Evolutionary conservation across 148 eudicot genomes (phyloP).

Genomic region (Selenicereus undatus): DNA sequence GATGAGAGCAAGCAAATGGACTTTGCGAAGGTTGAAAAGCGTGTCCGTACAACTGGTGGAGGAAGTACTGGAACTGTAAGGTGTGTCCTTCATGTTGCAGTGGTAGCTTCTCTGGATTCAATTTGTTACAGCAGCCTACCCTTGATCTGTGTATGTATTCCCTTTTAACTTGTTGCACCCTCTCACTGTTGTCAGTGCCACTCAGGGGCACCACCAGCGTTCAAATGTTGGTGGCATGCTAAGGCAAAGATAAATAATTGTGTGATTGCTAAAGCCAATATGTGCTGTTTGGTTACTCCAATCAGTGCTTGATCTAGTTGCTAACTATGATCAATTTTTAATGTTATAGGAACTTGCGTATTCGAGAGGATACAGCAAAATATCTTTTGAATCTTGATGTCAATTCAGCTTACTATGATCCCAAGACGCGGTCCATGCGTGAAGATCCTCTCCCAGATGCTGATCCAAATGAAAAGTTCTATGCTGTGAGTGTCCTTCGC

Average conservation of each 20-base stretch:
- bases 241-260: background rate
- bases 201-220: background rate
- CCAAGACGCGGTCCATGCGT: constrained; percentile 95
- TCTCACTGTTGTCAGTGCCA: background rate
- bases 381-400: constrained; percentile 88
- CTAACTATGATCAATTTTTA: background rate
- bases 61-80: constrained; percentile 98
- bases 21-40: constrained; percentile 97
- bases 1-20: constrained; percentile 99
- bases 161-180: background rate
- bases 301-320: background rate
- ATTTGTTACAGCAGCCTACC: background rate
- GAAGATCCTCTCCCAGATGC: constrained; percentile 97
- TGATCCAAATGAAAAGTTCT: constrained; percentile 88
- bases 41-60: constrained; percentile 98
- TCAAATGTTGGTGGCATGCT: too few relatives aligned
- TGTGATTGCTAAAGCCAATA: background rate
- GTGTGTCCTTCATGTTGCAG: constrained; percentile 25
- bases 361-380: constrained; percentile 93
- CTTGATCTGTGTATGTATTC: background rate
- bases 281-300: background rate
- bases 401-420: constrained; percentile 86
- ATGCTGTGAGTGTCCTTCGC: constrained; percentile 44
- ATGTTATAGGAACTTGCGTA: constrained; percentile 71
- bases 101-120: constrained; percentile 1